Evolutionary conservation across 352 stramenopile genomes (phyloP).

Genomic region (Thalassiosira exigua): DNA sequence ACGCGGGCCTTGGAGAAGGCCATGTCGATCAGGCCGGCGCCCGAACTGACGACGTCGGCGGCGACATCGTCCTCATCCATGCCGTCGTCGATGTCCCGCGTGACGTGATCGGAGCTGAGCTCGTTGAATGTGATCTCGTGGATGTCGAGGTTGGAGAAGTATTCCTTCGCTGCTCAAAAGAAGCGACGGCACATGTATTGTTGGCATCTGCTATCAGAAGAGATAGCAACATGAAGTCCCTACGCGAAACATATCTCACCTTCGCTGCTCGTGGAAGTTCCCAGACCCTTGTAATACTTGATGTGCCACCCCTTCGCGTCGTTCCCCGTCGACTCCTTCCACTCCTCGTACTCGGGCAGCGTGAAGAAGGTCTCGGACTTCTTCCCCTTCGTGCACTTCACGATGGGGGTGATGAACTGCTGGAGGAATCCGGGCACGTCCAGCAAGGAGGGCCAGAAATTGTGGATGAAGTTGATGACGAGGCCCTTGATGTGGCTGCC

Average conservation of each 20-base stretch:
- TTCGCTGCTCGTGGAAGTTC: slow-evolving; percentile 94
- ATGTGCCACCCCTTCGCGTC: slow-evolving; percentile 92
- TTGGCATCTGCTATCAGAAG: no score
- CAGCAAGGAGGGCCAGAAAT: slow-evolving; percentile 97
- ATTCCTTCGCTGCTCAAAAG: slow-evolving; percentile 90
- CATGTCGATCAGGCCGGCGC: slow-evolving; percentile 97
- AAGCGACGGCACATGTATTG: no score
- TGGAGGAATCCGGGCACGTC: slow-evolving; percentile 94
- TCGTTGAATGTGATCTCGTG: slow-evolving; percentile 86
- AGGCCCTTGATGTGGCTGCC: slow-evolving; percentile 99
- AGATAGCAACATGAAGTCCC: no score
- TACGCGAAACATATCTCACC: slow-evolving; percentile 21
- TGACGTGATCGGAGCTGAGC: slow-evolving; percentile 38
- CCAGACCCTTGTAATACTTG: slow-evolving; percentile 99
- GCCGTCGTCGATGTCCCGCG: slow-evolving; percentile 37
- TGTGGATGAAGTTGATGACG: slow-evolving; percentile 99
- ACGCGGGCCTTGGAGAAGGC: slow-evolving; percentile 97
- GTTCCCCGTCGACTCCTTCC: slow-evolving; percentile 88
- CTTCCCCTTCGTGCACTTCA: slow-evolving; percentile 93
- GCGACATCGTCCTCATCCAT: slow-evolving; percentile 65
- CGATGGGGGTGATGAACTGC: slow-evolving; percentile 99
- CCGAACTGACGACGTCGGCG: slow-evolving; percentile 57
- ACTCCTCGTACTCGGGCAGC: slow-evolving; percentile 95
- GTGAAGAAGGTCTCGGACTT: slow-evolving; percentile 94
- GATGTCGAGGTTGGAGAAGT: slow-evolving; percentile 95